Conservation (phyloP, 805 yeast species). For the Cyberlindnera euphorbiae region DNA sequence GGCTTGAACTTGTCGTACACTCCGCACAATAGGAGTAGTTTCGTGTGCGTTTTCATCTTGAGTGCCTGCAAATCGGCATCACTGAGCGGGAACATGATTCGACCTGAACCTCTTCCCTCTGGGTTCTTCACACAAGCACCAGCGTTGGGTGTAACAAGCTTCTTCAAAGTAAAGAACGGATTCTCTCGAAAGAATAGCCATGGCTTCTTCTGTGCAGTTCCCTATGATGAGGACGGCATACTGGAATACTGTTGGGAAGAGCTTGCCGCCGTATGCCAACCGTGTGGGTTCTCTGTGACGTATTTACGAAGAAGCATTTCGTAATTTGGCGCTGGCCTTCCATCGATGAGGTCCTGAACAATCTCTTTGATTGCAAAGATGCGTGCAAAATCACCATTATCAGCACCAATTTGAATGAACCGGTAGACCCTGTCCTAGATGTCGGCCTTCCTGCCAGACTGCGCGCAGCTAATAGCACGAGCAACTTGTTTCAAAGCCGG, state of each 20-base stretch:
- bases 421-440: constrained; percentile 48
- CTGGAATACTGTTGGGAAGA: too few relatives aligned
- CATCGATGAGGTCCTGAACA: constrained; percentile 32
- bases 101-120: constrained; percentile 42
- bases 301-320: constrained; percentile 22
- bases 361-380: constrained; percentile 41
- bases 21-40: constrained; percentile 54
- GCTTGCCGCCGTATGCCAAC: constrained; percentile 1
- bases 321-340: constrained; percentile 36
- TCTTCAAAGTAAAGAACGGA: constrained; percentile 50
- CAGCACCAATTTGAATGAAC: constrained; percentile 39
- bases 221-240: constrained; percentile 9
- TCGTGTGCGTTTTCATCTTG: constrained; percentile 26
- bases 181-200: constrained; percentile 47
- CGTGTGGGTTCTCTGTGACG: neutral
- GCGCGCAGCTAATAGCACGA: constrained; percentile 42
- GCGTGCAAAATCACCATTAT: constrained; percentile 37
- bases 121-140: constrained; percentile 37
- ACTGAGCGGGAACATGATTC: constrained; percentile 37
- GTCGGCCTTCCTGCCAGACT: constrained; percentile 58
- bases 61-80: constrained; percentile 39
- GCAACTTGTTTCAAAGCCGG: constrained; percentile 50
- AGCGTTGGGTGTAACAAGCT: constrained; percentile 45
- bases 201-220: constrained; percentile 26
- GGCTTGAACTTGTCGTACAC: constrained; percentile 27